These are phyloP conservation scores for Magnusiomyces sp. DNA, from an alignment of 1,139 yeast species.

Conservation along the genomic window DNA sequence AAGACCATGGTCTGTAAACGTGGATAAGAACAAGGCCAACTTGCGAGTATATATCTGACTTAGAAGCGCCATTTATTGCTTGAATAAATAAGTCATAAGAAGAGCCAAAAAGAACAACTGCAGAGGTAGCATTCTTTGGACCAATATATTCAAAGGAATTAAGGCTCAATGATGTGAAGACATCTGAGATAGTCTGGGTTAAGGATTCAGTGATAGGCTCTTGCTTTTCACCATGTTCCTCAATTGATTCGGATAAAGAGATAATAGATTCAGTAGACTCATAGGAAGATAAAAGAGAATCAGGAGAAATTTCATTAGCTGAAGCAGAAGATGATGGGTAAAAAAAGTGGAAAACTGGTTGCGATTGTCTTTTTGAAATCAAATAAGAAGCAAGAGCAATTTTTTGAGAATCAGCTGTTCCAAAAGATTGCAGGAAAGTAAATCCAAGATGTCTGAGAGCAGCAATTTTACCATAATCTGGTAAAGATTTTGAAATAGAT, in stretches of 20 bases:
- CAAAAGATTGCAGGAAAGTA: constrained; percentile 57
- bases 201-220: constrained; percentile 19
- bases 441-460: constrained; percentile 63
- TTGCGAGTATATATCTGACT: constrained; percentile 30
- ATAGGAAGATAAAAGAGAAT: constrained; percentile 16
- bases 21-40: constrained; percentile 51
- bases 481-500: constrained; percentile 7
- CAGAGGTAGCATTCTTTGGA: constrained; percentile 37
- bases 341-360: constrained; percentile 64
- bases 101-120: constrained; percentile 56
- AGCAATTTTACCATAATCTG: constrained; percentile 58
- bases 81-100: constrained; percentile 40
- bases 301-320: constrained; percentile 11
- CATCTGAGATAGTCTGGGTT: constrained; percentile 18
- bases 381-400: constrained; percentile 51
- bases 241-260: neutral
- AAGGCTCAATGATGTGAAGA: constrained; percentile 26
- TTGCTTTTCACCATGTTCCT: constrained; percentile 9
- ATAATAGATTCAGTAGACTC: neutral
- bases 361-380: constrained; percentile 40
- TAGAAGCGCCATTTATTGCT: constrained; percentile 26
- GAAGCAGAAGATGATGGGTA: constrained; percentile 15
- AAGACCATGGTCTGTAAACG: constrained; percentile 64
- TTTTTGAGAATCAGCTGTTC: constrained; percentile 43
- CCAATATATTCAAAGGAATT: constrained; percentile 36